Evolutionary conservation across 2,329 filamentous ascomycete genomes (phyloP).

Genomic region (Didymella exigua): DNA sequence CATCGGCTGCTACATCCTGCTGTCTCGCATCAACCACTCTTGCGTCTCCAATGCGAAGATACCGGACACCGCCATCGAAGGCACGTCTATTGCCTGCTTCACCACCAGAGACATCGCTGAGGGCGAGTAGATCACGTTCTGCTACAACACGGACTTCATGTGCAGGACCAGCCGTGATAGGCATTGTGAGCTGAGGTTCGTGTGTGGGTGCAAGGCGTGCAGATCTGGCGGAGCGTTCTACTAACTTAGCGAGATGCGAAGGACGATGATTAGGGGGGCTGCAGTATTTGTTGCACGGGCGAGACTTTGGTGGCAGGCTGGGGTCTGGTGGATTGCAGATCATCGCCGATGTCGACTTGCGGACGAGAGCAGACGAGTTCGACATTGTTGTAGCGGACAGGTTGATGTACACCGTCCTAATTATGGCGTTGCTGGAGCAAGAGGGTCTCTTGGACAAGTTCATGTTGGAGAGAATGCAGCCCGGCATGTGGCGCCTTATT

Average conservation of each 20-base stretch:
- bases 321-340: not conserved
- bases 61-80: not conserved
- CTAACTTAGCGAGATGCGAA: not conserved
- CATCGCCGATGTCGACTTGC: not conserved
- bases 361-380: not conserved
- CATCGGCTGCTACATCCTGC: not conserved
- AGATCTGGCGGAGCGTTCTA: not conserved
- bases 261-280: not conserved
- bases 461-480: not conserved
- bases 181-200: not conserved
- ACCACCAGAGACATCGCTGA: slow-evolving; percentile 7
- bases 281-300: not conserved
- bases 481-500: not conserved
- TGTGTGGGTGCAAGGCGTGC: not conserved
- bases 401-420: slow-evolving; percentile 7
- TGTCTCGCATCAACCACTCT: not conserved
- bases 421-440: slow-evolving; percentile 3
- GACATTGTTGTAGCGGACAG: not conserved
- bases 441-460: slow-evolving; percentile 9
- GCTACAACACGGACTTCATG: slow-evolving; percentile 10
- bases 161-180: slow-evolving; percentile 7
- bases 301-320: not conserved
- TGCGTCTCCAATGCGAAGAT: not conserved
- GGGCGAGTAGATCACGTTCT: slow-evolving; percentile 16
- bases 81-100: not conserved